Evolutionary conservation across 306 rosid species (phyloP), one percentile per base, ranked within the genome.

Genomic region (Crataegus laevigata): DNA sequence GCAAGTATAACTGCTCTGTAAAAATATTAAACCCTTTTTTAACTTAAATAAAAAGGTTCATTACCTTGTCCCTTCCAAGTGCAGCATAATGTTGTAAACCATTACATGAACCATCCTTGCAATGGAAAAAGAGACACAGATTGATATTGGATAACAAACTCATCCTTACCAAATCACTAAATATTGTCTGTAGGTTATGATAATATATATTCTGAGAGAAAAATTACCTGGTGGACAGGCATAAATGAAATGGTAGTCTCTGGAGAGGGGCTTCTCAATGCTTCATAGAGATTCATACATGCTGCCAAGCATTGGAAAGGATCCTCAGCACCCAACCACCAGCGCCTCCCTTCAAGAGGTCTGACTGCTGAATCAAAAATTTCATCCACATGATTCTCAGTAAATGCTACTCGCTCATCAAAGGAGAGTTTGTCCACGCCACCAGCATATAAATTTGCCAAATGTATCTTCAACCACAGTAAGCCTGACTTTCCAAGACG

Each of bases 41-140:
- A 66, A 47, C n/a, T 59, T 10, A 26, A 32, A 65, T 50, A 75
- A 69, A 47, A 74, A 75, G 70, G 66, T 50, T 67, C 28, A 50
- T 61, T 90, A 94, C 99, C 97, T 84, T 90, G 89, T 94, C 99
- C 89, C 99, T 92, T 47, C 99, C 99, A 68, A 94, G 96, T 50
- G 99, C 97, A 61, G 99, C 99, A 83, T 94, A 94, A 78, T 94
- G 99, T 79, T 94, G 99, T 85, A 94, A 86, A 80, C 99, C 99
- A 89, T 94, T 94, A 85, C 99, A 94, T 6, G 99, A 94, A 84
- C 99, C 99, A 90, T 94, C 99, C 99, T 94, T 79, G 86, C 72
- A 80, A 64, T 58, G 36, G 50, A 75, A 29, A 67, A 74, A 75
- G 40, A 79, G 70, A 29, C 60, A 14, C 13, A 80, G 65, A 75